These are phyloP conservation scores for Saksenaea vasiformis DNA, from an alignment of 371 early-diverging fungal species.

Conservation along the genomic window DNA sequence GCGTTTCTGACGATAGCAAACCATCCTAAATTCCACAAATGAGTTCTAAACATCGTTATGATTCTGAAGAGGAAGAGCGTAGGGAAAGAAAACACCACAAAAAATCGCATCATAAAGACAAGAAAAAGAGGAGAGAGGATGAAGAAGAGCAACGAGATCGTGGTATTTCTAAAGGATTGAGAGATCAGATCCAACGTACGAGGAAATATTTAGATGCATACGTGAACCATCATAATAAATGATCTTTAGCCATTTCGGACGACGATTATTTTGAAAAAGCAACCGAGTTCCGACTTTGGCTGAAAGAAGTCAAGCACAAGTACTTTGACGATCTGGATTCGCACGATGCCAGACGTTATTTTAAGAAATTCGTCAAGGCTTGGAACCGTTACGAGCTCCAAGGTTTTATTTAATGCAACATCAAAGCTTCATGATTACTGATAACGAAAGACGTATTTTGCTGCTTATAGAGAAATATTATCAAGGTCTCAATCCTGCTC, in stretches of 20 bases:
- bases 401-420: conserved; percentile 26
- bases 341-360: conserved; percentile 70
- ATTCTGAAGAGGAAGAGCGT: conserved; percentile 13
- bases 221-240: background rate
- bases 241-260: conserved; percentile 50
- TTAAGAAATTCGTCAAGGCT: conserved; percentile 75
- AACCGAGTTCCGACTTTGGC: conserved; percentile 83
- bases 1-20: no score
- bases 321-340: conserved; percentile 76
- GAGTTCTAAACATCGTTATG: conserved; percentile 23
- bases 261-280: conserved; percentile 81
- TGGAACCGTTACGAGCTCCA: conserved; percentile 74
- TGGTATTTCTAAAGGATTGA: background rate
- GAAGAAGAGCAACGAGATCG: background rate
- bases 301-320: conserved; percentile 68
- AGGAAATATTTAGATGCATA: background rate
- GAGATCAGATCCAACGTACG: conserved; percentile 10
- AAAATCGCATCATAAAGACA: conserved; percentile 13
- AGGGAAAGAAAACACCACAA: conserved; percentile 10
- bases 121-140: conserved; percentile 1
- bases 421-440: background rate
- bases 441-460: background rate
- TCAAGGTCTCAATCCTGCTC: conserved; percentile 66
- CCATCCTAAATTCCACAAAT: conserved; percentile 4
- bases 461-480: conserved; percentile 60